phyloP scores from a whole-genome alignment of 78 protist genomes.

The Dictyostelium capitatum region DNA sequence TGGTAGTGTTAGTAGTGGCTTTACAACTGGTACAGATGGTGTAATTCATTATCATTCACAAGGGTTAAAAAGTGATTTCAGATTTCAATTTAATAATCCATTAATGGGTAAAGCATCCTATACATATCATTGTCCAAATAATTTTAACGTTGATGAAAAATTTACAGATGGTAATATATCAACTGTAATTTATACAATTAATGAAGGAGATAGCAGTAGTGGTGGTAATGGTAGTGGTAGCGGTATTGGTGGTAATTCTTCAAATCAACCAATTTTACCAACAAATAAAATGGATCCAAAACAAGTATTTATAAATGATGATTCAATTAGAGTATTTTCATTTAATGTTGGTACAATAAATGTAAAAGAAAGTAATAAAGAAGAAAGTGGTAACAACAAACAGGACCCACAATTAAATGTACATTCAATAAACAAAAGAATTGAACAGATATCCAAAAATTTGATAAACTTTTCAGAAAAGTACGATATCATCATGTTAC shows the following conservation, averaged over 20 bases:
- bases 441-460: constrained; percentile 21
- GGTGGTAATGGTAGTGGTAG: background rate
- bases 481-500: constrained; percentile 57
- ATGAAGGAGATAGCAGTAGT: background rate
- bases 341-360: background rate
- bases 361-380: constrained; percentile 6
- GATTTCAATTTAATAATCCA: constrained; percentile 63
- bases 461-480: constrained; percentile 53
- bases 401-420: background rate
- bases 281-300: background rate
- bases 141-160: constrained; percentile 43
- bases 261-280: no score
- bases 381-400: background rate
- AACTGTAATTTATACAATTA: constrained; percentile 19
- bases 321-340: constrained; percentile 5
- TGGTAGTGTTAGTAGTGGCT: constrained; percentile 60
- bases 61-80: constrained; percentile 59
- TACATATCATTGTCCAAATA: constrained; percentile 57
- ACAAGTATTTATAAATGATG: background rate
- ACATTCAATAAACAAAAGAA: constrained; percentile 27
- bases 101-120: constrained; percentile 53
- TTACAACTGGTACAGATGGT: constrained; percentile 56
- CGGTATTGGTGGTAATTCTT: no score
- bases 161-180: constrained; percentile 33
- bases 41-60: constrained; percentile 28